Conservation (phyloP, 805 yeast species). For the Zygoascus ofunaensis region DNA sequence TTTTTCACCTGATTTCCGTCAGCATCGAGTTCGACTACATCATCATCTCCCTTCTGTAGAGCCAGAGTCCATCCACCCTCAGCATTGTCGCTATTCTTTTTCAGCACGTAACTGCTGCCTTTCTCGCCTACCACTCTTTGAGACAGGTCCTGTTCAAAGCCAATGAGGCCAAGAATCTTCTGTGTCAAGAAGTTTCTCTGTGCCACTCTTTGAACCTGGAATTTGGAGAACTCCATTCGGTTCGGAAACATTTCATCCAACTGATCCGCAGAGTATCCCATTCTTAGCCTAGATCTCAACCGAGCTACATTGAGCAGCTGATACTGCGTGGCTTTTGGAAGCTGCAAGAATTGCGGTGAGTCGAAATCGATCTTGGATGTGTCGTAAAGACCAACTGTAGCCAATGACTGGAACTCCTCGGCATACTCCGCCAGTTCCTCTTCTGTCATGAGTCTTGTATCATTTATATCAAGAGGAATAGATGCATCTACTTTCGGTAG, state of each 20-base stretch:
- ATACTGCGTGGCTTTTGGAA: constrained; percentile 84
- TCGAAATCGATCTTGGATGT: constrained; percentile 64
- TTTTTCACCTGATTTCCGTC: constrained; percentile 19
- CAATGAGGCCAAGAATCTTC: constrained; percentile 70
- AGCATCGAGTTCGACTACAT: constrained; percentile 13
- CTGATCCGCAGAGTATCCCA: constrained; percentile 93
- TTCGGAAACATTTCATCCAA: constrained; percentile 72
- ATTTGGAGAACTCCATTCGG: constrained; percentile 81
- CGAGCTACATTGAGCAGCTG: constrained; percentile 78
- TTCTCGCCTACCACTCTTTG: constrained; percentile 67
- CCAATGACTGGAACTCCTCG: constrained; percentile 47
- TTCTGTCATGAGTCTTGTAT: constrained; percentile 64
- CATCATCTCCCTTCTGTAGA: constrained; percentile 33
- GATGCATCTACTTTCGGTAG: constrained; percentile 53
- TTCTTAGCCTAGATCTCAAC: constrained; percentile 75
- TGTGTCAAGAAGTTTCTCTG: constrained; percentile 88
- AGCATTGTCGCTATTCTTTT: constrained; percentile 49
- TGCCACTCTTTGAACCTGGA: constrained; percentile 88
- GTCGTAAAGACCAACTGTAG: constrained; percentile 29
- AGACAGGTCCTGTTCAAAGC: constrained; percentile 47
- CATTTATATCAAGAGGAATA: constrained; percentile 45
- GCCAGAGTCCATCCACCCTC: constrained; percentile 67
- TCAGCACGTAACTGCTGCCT: constrained; percentile 63
- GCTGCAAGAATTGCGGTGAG: constrained; percentile 60
- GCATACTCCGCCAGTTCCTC: constrained; percentile 60